Conservation (phyloP, 2,329 filamentous ascomycete genomes). For the Fusarium napiforme region DNA sequence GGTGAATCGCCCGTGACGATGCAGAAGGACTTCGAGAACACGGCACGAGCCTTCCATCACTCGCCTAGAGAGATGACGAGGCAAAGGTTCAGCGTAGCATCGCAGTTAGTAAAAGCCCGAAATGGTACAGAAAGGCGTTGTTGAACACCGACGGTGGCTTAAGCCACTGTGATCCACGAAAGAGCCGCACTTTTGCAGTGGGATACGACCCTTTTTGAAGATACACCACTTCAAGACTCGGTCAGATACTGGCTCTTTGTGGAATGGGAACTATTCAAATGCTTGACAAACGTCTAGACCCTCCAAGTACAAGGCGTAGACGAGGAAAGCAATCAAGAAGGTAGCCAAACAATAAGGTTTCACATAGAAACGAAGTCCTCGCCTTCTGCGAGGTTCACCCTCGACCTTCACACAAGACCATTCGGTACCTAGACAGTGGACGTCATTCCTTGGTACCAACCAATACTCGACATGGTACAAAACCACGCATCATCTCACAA, state of each 20-base stretch:
- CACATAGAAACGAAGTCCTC: not conserved
- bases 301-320: not conserved
- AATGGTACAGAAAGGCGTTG: not conserved
- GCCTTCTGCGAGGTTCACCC: not conserved
- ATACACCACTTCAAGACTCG: not conserved
- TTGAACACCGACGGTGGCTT: not conserved
- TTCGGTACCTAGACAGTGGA: not conserved
- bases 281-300: not conserved
- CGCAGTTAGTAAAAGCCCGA: not conserved
- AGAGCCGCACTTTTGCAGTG: not conserved
- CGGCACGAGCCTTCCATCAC: not conserved
- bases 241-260: not conserved
- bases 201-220: not conserved
- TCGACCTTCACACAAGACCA: not conserved
- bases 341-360: not conserved
- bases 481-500: slow-evolving; percentile 4
- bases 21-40: not conserved
- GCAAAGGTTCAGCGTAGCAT: not conserved
- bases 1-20: not conserved
- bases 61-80: not conserved
- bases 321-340: not conserved
- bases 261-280: not conserved
- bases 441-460: slow-evolving; percentile 4
- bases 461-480: slow-evolving; percentile 9
- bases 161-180: not conserved